Conservation (phyloP, 352 stramenopile genomes). For the Halophytophthora polymorphica region DNA sequence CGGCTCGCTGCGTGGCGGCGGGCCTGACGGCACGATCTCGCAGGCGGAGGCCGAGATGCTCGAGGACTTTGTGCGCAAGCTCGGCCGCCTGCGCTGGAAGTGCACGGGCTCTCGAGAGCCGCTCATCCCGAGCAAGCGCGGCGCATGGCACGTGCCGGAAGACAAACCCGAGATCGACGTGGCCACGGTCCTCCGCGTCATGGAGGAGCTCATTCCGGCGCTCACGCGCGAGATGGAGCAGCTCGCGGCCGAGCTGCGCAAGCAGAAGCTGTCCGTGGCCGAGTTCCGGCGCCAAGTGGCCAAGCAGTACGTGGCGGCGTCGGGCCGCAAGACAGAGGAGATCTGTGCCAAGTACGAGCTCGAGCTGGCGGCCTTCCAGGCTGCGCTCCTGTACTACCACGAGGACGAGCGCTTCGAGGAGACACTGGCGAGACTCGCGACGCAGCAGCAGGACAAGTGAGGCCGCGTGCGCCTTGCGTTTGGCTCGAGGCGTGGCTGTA, state of each 20-base stretch:
- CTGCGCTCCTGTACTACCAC: constrained; percentile 77
- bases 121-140: constrained; percentile 51
- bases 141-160: constrained; percentile 45
- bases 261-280: constrained; percentile 25
- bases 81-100: constrained; percentile 75
- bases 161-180: constrained; percentile 66
- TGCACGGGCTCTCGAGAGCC: constrained; percentile 75
- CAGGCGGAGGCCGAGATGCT: constrained; percentile 65
- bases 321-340: constrained; percentile 50
- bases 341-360: constrained; percentile 51
- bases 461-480: constrained; percentile 16
- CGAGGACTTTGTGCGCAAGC: constrained; percentile 62
- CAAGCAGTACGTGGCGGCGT: constrained; percentile 66
- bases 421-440: constrained; percentile 51
- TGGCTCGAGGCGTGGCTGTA: constrained; percentile 10
- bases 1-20: constrained; percentile 51
- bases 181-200: constrained; percentile 51
- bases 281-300: constrained; percentile 57
- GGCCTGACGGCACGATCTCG: constrained; percentile 50
- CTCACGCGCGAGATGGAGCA: constrained; percentile 75
- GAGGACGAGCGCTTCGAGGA: constrained; percentile 67
- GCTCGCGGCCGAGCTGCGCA: constrained; percentile 38
- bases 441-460: constrained; percentile 69
- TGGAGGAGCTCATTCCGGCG: constrained; percentile 68
- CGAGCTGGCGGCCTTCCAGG: constrained; percentile 67